Evolutionary conservation across 352 stramenopile genomes (phyloP), one percentile per base, ranked within the genome.

Genomic region (Globisporangium echinulatum): DNA sequence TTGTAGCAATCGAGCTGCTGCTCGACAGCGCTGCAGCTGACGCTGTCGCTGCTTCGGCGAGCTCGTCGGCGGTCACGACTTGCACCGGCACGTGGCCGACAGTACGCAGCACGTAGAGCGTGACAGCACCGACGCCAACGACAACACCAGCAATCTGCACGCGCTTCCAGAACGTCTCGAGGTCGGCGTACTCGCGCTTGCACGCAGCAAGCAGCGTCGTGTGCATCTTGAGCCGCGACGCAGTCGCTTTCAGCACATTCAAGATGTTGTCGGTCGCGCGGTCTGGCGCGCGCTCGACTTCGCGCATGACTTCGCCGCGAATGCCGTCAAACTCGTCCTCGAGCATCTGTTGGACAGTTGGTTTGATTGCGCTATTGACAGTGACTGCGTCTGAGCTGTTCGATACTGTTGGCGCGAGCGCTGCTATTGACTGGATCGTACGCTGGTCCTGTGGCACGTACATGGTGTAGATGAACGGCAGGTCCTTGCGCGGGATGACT

Each of bases 391-490:
- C 33, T 42, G 56, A 49, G 38, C 52, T 60, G 36, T 66, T 59
- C 7, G 49, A 38, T 33, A 33, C 25, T 33, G 25, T 38, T 40
- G 40, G 19, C 17, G 44, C 49, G 2, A 38, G 37, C 1, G 39
- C 17, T 4, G 39, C 17, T 14, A 56, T 38, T 17, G 48, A 52
- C 36, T 58, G 54, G 50, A 50, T 68, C 36, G 75, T 68, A 11
- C 71, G 70, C 59, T 88, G 69, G 46, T 88, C 77, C 42, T 81
- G 74, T 0, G 85, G 85, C 6, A 95, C 85, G 62, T 95, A 92
- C 85, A 95, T 95, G 8, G 85, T 91, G 66, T 93, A 95, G 56
- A 95, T 93, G 63, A 92, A 92, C 25, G 85, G 85, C 65, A 95
- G 50, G 44, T 95, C 85, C 61, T 95, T 95, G 37, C 85, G 75